Conservation (phyloP, 495 filamentous ascomycete species). For the Astrothelium subdiscretum region DNA sequence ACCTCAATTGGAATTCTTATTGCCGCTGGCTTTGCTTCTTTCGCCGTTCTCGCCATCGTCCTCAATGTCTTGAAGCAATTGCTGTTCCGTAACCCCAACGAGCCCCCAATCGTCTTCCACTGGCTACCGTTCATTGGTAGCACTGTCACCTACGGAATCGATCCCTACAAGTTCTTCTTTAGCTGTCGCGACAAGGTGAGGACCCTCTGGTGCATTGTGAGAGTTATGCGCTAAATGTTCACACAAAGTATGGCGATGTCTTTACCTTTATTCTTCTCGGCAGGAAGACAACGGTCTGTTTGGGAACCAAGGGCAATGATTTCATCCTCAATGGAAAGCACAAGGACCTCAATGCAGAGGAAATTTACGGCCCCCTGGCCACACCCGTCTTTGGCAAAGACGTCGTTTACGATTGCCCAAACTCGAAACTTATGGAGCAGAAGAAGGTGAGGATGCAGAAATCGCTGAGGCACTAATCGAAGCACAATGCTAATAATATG, state of each 20-base stretch:
- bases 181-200: slow-evolving; percentile 41
- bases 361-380: slow-evolving; percentile 49
- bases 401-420: slow-evolving; percentile 57
- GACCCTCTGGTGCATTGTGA: not conserved
- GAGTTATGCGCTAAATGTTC: not conserved
- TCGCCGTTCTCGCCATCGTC: slow-evolving; percentile 22
- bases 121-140: slow-evolving; percentile 52
- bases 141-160: slow-evolving; percentile 53
- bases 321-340: slow-evolving; percentile 54
- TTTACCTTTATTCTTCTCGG: slow-evolving; percentile 56
- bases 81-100: slow-evolving; percentile 34
- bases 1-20: slow-evolving; percentile 17
- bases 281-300: slow-evolving; percentile 49
- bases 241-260: slow-evolving; percentile 49
- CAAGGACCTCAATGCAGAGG: slow-evolving; percentile 51
- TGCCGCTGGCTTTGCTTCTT: slow-evolving; percentile 11
- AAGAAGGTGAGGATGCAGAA: slow-evolving; percentile 41
- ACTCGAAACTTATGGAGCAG: slow-evolving; percentile 58
- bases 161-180: slow-evolving; percentile 53
- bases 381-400: slow-evolving; percentile 52
- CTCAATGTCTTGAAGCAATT: slow-evolving; percentile 31
- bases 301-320: slow-evolving; percentile 51
- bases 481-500: not conserved
- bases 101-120: slow-evolving; percentile 55
- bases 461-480: too few species aligned